Evolutionary conservation across 768 basidiomycete genomes (phyloP).

Genomic region (Tubosaeta sp.): DNA sequence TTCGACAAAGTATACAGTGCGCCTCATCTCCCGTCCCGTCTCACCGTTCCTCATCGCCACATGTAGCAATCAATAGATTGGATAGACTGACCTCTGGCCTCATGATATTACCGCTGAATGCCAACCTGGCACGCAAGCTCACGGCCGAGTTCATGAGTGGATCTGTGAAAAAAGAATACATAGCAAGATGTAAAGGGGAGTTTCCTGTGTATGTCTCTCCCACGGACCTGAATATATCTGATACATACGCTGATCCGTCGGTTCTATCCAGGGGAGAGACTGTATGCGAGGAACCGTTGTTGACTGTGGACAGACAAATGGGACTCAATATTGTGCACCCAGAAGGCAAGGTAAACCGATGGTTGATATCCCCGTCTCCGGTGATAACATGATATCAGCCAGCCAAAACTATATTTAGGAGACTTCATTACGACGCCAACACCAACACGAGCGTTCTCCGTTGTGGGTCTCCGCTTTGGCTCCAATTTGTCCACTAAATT

Average conservation of each 20-base stretch:
- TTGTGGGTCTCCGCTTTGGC: constrained; percentile 44
- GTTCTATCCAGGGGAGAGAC: constrained; percentile 58
- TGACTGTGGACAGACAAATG: constrained; percentile 95
- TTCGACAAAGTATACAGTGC: constrained; percentile 78
- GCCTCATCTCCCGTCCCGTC: constrained; percentile 29
- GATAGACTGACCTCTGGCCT: constrained; percentile 93
- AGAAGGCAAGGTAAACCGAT: constrained; percentile 71
- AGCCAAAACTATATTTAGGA: constrained; percentile 85
- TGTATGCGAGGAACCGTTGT: constrained; percentile 77
- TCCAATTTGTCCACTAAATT: not conserved
- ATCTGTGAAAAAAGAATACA: constrained; percentile 85
- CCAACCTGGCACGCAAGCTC: constrained; percentile 61
- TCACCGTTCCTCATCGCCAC: not conserved
- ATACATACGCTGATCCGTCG: not conserved
- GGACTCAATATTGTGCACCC: constrained; percentile 95
- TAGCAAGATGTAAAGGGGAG: constrained; percentile 79
- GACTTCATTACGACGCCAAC: constrained; percentile 72
- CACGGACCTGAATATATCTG: not conserved
- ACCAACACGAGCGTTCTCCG: constrained; percentile 84
- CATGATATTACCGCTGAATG: constrained; percentile 85
- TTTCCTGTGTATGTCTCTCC: constrained; percentile 73
- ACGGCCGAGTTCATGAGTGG: constrained; percentile 81
- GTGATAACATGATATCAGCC: constrained; percentile 41
- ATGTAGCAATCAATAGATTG: constrained; percentile 84
- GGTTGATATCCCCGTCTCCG: not conserved